Conservation (phyloP, 2,329 filamentous ascomycete species). For the Tolypocladium ovalisporum region DNA sequence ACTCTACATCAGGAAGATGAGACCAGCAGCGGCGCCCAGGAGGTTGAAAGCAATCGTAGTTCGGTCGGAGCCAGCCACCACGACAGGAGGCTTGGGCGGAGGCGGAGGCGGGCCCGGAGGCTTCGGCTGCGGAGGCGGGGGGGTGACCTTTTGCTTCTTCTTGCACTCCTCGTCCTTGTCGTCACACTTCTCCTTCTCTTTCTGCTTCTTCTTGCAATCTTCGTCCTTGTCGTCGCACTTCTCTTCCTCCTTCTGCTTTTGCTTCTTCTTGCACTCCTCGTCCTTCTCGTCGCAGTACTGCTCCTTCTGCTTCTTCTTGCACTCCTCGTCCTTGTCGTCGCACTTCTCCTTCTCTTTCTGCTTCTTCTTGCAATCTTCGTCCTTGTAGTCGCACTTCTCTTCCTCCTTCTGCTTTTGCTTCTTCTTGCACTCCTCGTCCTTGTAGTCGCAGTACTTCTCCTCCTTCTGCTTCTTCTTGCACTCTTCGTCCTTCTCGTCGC, state of each 20-base stretch:
- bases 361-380: no score
- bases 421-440: not conserved
- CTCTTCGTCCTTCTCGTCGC: not conserved
- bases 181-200: not conserved
- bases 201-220: no score
- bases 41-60: conserved; percentile 8
- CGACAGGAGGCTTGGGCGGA: not conserved
- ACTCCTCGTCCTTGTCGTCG: not conserved
- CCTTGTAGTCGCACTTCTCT: no score
- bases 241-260: no score
- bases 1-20: conserved; percentile 13
- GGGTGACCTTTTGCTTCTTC: not conserved
- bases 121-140: not conserved
- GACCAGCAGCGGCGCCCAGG: conserved; percentile 11
- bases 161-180: not conserved
- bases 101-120: not conserved
- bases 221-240: no score
- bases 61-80: conserved; percentile 10
- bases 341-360: no score
- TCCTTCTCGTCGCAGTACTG: not conserved
- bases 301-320: not conserved
- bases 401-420: no score
- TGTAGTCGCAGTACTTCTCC: not conserved
- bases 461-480: not conserved
- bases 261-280: not conserved